phyloP scores from a whole-genome alignment of 1,284 basidiomycete species.

The Ganoderma multipileum region DNA sequence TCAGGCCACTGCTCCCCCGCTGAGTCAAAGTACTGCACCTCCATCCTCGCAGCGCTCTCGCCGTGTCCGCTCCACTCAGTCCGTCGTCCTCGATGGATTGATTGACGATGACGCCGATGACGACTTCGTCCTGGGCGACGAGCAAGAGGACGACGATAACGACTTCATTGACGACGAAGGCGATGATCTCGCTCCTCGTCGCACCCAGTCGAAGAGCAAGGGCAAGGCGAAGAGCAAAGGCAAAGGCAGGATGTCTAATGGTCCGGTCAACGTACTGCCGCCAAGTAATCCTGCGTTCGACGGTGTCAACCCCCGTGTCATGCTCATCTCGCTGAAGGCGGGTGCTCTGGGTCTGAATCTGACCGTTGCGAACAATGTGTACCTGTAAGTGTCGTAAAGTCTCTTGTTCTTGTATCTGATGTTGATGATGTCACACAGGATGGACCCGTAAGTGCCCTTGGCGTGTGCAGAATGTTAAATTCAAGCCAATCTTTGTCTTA shows the following conservation, averaged over 20 bases:
- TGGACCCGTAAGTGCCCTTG: conserved; percentile 77
- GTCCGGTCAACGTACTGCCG: background rate
- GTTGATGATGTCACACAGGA: conserved; percentile 47
- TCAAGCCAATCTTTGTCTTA: background rate
- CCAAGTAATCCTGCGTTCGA: conserved; percentile 18
- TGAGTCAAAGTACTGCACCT: conserved; percentile 2
- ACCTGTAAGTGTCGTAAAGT: conserved; percentile 62
- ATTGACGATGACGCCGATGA: conserved; percentile 40
- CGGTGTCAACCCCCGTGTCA: conserved; percentile 70
- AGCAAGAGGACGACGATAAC: conserved; percentile 45
- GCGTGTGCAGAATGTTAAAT: background rate
- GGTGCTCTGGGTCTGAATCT: conserved; percentile 88
- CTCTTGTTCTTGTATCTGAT: background rate
- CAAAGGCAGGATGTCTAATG: conserved; percentile 36
- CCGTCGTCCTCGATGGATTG: conserved; percentile 20
- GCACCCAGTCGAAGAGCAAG: conserved; percentile 47
- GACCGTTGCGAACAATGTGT: conserved; percentile 91
- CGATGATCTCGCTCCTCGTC: conserved; percentile 39
- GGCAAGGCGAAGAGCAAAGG: conserved; percentile 48
- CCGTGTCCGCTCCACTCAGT: conserved; percentile 29
- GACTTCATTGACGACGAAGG: conserved; percentile 52
- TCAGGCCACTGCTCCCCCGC: conserved; percentile 22
- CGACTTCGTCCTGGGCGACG: conserved; percentile 40
- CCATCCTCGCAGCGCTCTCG: conserved; percentile 31
- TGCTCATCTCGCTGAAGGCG: conserved; percentile 88